Conservation (phyloP, 1,284 basidiomycete species). For the Ganoderma lingzhi region DNA sequence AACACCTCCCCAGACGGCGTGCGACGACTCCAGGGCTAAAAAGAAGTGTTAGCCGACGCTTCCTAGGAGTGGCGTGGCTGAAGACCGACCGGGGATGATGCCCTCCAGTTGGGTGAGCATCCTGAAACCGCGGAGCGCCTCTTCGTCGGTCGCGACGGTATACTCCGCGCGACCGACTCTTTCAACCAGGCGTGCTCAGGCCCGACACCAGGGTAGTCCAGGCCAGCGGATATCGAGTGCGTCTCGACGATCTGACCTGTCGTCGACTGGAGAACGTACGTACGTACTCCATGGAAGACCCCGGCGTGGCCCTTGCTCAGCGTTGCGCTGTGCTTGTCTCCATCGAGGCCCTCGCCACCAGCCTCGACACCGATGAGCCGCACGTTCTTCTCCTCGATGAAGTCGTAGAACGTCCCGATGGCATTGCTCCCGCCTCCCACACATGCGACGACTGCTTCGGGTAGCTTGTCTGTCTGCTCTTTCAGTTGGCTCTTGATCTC, state of each 20-base stretch:
- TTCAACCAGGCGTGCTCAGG: constrained; percentile 99
- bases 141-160: constrained; percentile 90
- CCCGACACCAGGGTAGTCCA: constrained; percentile 94
- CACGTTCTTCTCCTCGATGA: constrained; percentile 87
- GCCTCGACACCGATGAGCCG: constrained; percentile 94
- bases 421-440: constrained; percentile 98
- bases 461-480: constrained; percentile 83
- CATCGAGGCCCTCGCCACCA: constrained; percentile 91
- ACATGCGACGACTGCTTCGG: constrained; percentile 95
- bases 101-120: constrained; percentile 93
- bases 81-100: constrained; percentile 88
- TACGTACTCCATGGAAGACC: constrained; percentile 95
- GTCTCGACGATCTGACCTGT: constrained; percentile 97
- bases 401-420: constrained; percentile 97
- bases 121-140: constrained; percentile 93
- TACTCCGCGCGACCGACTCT: constrained; percentile 94
- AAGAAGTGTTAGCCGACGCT: constrained; percentile 9
- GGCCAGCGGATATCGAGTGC: constrained; percentile 95
- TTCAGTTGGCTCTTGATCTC: constrained; percentile 94
- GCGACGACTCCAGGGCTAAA: constrained; percentile 91
- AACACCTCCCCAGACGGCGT: constrained; percentile 94
- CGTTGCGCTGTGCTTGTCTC: constrained; percentile 91
- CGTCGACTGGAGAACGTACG: constrained; percentile 91
- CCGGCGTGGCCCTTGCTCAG: constrained; percentile 91
- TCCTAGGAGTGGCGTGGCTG: neutral